Base-by-base conservation (phyloP, 352 stramenopile species). In the Phytopythium oedochilum region DNA sequence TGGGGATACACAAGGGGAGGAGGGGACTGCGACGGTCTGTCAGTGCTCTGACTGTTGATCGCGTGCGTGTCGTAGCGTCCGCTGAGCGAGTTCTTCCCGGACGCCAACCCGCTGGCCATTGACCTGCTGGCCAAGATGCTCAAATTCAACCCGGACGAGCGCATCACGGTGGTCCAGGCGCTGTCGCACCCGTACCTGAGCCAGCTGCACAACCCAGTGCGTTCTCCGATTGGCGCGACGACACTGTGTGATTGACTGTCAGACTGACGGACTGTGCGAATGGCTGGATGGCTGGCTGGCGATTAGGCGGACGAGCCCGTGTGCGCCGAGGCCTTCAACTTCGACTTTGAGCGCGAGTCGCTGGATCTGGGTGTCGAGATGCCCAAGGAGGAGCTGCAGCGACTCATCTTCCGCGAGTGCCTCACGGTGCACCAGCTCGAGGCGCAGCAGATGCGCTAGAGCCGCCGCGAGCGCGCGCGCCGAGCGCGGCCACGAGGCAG, bases 51-150 rank as follows among this genome's bases (percentile, higher is more conserved):
- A 51, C 22, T 38, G 32, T 12, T 17, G 22, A 32, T 50, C 3
- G 44, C 29, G 39, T 5, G 17, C 7, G 12, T 52, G 28, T 45
- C 15, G 5, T 20, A 94, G 85, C 72, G 79, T 17, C 72, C 78
- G 23, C 67, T 92, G 49, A 82, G 61, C 20, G 81, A 93, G 53
- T 89, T 96, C 53, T 97, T 96, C 54, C 81, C 86, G 0, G 77
- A 93, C 38, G 86, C 86, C 3, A 95, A 88, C 47, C 69, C 78
- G 1, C 32, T 91, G 31, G 86, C 83, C 12, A 67, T 97, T 15
- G 88, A 98, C 55, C 66, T 98, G 44, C 71, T 98, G 38, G 65
- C 86, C 34, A 81, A 88, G 48, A 95, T 97, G 86, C 82, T 98
- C 29, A 85, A 91, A 47, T 98, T 98, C 53, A 96, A 98, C 63